Conservation (phyloP, 2,329 filamentous ascomycete genomes). For the Alternaria solani region DNA sequence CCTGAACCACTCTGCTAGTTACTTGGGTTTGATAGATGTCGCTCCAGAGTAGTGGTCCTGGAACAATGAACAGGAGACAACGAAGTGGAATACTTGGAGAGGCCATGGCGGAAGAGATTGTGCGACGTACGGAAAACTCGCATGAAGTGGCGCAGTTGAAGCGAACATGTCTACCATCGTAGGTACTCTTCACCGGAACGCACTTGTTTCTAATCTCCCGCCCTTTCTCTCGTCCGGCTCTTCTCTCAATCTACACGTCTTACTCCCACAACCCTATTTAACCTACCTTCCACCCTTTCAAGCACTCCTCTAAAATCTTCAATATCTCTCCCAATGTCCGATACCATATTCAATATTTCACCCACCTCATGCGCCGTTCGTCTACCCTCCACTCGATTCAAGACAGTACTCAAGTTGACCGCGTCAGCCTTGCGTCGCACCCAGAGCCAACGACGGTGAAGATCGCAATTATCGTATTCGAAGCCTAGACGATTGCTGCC, state of each 20-base stretch:
- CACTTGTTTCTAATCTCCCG: background rate
- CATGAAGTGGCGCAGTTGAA: too few species aligned
- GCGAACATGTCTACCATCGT: too few species aligned
- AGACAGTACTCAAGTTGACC: conserved; percentile 43
- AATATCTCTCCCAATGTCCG: conserved; percentile 31
- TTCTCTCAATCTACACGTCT: conserved; percentile 28
- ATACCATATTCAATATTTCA: conserved; percentile 27
- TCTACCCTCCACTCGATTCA: conserved; percentile 51
- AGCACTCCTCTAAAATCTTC: conserved; percentile 25
- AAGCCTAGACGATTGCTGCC: conserved; percentile 36
- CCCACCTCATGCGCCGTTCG: conserved; percentile 46
- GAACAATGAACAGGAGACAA: too few species aligned
- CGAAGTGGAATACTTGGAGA: too few species aligned
- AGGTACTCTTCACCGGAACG: too few species aligned
- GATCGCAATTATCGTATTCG: conserved; percentile 47
- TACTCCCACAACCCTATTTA: conserved; percentile 34
- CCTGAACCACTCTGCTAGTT: too few species aligned
- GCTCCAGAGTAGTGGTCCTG: too few species aligned
- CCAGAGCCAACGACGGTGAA: conserved; percentile 50
- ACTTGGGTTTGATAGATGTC: too few species aligned
- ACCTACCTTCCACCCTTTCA: conserved; percentile 21
- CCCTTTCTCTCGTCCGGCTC: background rate
- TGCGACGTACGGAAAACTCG: too few species aligned
- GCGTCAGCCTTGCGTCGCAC: conserved; percentile 48
- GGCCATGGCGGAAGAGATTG: too few species aligned